A percentile compares a stretch with the other conserved stretches of the same genome.
Evolutionary conservation across 306 rosid species (phyloP).

Genomic region (Fagus crenata): DNA sequence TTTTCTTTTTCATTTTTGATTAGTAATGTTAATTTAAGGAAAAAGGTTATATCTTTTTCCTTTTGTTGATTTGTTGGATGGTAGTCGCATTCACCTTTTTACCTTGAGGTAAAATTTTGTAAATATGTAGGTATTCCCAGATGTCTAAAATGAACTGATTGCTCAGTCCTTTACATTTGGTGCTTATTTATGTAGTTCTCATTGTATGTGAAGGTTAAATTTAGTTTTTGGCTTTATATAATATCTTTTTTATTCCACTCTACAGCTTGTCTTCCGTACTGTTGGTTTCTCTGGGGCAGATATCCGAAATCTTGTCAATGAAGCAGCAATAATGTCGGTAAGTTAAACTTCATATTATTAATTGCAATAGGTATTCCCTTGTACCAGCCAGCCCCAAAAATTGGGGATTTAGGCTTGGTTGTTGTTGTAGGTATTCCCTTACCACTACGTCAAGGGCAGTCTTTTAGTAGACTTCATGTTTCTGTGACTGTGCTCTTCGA

Average conservation of each 20-base stretch:
- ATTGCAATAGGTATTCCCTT: neutral
- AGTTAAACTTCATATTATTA: conserved; percentile 35
- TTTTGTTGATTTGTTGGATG: neutral
- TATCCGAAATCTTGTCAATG: conserved; percentile 90
- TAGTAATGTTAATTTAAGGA: no score
- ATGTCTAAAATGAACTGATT: neutral
- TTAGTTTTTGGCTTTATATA: conserved; percentile 27
- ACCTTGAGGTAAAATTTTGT: no score
- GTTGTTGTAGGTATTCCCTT: neutral
- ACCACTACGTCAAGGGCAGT: neutral
- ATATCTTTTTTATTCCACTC: conserved; percentile 28
- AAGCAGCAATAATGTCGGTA: conserved; percentile 98
- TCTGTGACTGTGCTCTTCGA: no score
- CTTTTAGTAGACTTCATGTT: no score
- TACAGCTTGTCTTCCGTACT: conserved; percentile 93
- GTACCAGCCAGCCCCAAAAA: neutral
- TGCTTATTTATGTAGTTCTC: conserved; percentile 17
- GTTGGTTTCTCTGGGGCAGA: conserved; percentile 99
- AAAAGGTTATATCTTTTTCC: no score
- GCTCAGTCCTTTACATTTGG: neutral
- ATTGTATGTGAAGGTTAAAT: conserved; percentile 16
- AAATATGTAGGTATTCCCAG: neutral
- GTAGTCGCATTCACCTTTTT: neutral
- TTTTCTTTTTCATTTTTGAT: no score
- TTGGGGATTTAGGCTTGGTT: no score